A percentile compares a stretch with the other conserved stretches of the same genome.
Conservation (phyloP, 1,284 basidiomycete species). For the Trichosporon asahii region DNA sequence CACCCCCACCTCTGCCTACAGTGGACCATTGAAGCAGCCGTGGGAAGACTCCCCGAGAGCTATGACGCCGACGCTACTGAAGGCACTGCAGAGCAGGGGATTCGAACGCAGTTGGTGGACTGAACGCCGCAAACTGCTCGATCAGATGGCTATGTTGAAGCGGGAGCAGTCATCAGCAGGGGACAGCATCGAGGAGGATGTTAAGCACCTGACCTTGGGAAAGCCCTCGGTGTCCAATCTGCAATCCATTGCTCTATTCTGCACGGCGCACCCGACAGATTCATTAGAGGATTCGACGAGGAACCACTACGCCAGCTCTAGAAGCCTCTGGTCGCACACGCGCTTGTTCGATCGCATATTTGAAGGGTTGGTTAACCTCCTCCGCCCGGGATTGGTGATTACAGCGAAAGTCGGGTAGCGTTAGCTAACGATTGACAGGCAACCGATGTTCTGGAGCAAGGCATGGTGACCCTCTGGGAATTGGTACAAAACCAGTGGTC, state of each 20-base stretch:
- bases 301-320: conserved; percentile 12
- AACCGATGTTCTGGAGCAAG: conserved; percentile 34
- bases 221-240: conserved; percentile 28
- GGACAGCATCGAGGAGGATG: conserved; percentile 25
- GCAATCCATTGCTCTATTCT: conserved; percentile 39
- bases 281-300: conserved; percentile 10
- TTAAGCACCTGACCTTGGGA: conserved; percentile 26
- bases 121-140: conserved; percentile 34
- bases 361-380: conserved; percentile 27
- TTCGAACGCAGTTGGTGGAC: conserved; percentile 47
- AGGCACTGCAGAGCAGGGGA: conserved; percentile 31
- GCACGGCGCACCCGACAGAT: conserved; percentile 26
- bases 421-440: conserved; percentile 23
- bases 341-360: conserved; percentile 35
- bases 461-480: conserved; percentile 44
- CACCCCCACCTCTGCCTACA: neutral
- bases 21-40: conserved; percentile 4
- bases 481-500: conserved; percentile 46
- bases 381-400: neutral
- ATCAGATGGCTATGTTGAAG: conserved; percentile 31
- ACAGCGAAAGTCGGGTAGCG: no score
- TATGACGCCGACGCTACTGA: conserved; percentile 22
- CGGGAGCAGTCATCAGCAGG: conserved; percentile 10
- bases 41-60: conserved; percentile 45
- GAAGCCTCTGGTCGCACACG: conserved; percentile 29